A percentile compares a stretch with the other conserved stretches of the same genome.
phyloP scores from a whole-genome alignment of 2,329 filamentous ascomycete species.

The Trichoderma sp. region DNA sequence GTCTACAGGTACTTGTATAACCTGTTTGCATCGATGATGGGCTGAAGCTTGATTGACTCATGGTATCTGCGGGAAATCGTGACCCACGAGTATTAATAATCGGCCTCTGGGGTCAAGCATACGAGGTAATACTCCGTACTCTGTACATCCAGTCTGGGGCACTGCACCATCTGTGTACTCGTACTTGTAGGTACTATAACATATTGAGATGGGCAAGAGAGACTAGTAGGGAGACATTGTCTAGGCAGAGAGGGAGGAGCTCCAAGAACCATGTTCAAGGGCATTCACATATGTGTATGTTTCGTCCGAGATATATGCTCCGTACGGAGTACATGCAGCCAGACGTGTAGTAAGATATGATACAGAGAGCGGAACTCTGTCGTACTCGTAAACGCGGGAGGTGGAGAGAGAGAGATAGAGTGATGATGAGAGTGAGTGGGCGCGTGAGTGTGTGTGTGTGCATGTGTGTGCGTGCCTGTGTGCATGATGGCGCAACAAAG shows the following conservation, averaged over 20 bases:
- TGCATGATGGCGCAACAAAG: slow-evolving; percentile 27
- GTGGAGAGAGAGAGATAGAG: background rate
- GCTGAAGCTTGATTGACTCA: slow-evolving; percentile 15
- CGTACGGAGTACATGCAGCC: background rate
- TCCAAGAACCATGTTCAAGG: background rate
- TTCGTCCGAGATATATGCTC: background rate
- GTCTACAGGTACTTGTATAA: background rate
- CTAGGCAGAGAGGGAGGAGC: background rate
- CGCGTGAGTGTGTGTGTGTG: background rate
- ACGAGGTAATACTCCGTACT: background rate
- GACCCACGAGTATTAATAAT: slow-evolving; percentile 4
- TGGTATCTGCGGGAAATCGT: slow-evolving; percentile 15
- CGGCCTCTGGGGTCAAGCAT: background rate
- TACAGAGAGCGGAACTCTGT: background rate
- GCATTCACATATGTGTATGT: background rate
- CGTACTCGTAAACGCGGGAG: background rate
- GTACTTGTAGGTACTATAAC: background rate
- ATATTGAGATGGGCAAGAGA: background rate
- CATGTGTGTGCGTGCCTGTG: background rate
- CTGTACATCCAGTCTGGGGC: background rate
- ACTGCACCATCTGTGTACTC: background rate
- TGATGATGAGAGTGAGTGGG: background rate
- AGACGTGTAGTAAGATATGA: background rate
- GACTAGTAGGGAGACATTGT: background rate
- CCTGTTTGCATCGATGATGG: slow-evolving; percentile 16